Conservation (phyloP, 495 filamentous ascomycete species). For the Neurospora tetrasperma region DNA sequence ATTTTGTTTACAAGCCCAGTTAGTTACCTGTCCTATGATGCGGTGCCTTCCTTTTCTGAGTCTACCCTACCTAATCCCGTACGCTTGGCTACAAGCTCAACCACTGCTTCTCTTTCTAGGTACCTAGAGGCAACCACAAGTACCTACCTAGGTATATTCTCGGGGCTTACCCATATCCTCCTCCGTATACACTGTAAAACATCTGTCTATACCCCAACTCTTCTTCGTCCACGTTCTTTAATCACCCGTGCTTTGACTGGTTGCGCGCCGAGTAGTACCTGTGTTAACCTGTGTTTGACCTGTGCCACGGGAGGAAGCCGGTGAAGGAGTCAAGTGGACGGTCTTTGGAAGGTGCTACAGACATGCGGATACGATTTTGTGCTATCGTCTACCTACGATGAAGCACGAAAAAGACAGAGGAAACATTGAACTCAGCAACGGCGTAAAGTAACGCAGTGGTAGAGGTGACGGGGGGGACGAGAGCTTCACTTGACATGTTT, state of each 20-base stretch:
- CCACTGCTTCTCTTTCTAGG: not conserved
- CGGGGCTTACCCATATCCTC: not conserved
- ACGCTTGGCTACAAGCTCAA: not conserved
- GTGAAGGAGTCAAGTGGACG: not conserved
- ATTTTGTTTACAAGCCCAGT: not conserved
- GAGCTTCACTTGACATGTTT: not conserved
- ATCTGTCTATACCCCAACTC: not conserved
- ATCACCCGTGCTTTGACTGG: not conserved
- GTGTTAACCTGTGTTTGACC: too few species aligned
- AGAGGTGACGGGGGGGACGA: not conserved
- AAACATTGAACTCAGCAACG: not conserved
- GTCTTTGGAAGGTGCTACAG: not conserved
- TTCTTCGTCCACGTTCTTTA: not conserved
- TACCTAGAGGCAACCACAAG: not conserved
- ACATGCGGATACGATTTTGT: not conserved
- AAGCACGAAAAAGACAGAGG: not conserved
- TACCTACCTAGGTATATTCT: too few species aligned
- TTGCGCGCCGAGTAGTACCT: not conserved
- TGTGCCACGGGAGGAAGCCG: not conserved
- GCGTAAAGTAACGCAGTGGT: not conserved
- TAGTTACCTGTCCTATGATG: not conserved
- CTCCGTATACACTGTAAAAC: not conserved
- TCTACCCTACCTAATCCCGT: not conserved
- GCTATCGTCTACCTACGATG: not conserved
- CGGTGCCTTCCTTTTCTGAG: not conserved